Evolutionary conservation across 495 filamentous ascomycete genomes (phyloP).

Genomic region (Talaromyces proteolyticus): DNA sequence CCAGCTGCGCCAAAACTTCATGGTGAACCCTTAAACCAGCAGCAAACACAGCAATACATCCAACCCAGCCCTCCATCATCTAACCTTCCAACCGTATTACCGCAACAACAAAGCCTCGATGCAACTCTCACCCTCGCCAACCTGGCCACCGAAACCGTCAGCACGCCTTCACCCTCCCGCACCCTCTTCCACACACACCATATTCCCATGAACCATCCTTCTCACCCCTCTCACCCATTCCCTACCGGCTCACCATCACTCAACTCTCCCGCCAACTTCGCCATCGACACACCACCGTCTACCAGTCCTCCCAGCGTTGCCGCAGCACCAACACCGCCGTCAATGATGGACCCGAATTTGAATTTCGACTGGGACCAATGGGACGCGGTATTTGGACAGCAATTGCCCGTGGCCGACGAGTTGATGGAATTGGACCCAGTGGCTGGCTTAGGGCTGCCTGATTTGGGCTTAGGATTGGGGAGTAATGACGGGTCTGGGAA

Average conservation of each 20-base stretch:
- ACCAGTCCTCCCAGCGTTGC: constrained; percentile 3
- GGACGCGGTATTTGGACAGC: constrained; percentile 45
- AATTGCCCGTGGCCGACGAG: constrained; percentile 40
- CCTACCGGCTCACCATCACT: background rate
- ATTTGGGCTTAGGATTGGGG: constrained; percentile 1
- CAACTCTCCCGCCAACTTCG: background rate
- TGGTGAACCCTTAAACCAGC: constrained; percentile 9
- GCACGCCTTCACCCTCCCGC: background rate
- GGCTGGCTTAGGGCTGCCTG: constrained; percentile 25
- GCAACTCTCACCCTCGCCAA: constrained; percentile 4
- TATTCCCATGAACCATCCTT: constrained; percentile 1
- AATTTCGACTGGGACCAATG: constrained; percentile 48
- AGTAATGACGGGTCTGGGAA: constrained; percentile 3
- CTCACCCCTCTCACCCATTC: background rate
- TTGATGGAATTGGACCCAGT: constrained; percentile 40
- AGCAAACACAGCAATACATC: constrained; percentile 5
- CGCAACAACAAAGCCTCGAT: constrained; percentile 1
- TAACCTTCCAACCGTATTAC: background rate
- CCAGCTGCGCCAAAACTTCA: constrained; percentile 15
- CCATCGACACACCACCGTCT: background rate
- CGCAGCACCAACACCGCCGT: constrained; percentile 31
- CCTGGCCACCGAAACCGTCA: background rate
- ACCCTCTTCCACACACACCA: constrained; percentile 14
- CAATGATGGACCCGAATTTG: constrained; percentile 38
- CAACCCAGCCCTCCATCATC: constrained; percentile 9